Conservation (phyloP, 495 filamentous ascomycete species). For the Penicillium riverlandense region DNA sequence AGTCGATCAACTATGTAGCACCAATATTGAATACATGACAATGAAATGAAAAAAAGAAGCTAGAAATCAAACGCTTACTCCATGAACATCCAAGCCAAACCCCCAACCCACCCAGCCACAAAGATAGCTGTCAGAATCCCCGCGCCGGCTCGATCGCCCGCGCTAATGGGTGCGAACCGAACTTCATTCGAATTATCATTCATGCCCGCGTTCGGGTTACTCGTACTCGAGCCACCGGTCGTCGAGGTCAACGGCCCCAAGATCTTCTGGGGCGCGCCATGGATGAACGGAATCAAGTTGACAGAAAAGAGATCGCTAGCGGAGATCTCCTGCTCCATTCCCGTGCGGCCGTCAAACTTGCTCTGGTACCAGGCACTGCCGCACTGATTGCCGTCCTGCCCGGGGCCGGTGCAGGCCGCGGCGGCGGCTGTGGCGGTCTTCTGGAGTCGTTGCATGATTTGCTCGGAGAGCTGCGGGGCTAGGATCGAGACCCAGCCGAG, state of each 20-base stretch:
- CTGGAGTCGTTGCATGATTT: slow-evolving; percentile 55
- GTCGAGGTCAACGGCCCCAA: slow-evolving; percentile 17
- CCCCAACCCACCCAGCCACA: slow-evolving; percentile 25
- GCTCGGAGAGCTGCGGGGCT: slow-evolving; percentile 51
- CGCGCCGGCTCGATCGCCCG: slow-evolving; percentile 54
- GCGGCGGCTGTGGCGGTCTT: slow-evolving; percentile 61
- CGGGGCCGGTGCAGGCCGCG: slow-evolving; percentile 48
- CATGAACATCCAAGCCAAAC: slow-evolving; percentile 20
- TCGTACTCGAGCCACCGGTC: slow-evolving; percentile 25
- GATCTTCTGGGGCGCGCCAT: no score
- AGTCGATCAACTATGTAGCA: no score
- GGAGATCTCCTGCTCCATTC: slow-evolving; percentile 39
- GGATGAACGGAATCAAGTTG: slow-evolving; percentile 33
- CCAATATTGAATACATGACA: no score
- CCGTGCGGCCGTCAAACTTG: slow-evolving; percentile 52
- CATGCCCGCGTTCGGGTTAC: slow-evolving; percentile 30
- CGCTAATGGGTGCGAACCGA: slow-evolving; percentile 34
- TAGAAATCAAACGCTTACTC: no score
- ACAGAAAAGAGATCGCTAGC: slow-evolving; percentile 46
- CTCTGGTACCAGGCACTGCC: slow-evolving; percentile 59
- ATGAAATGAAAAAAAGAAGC: no score
- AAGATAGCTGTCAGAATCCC: slow-evolving; percentile 58
- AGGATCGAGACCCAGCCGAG: slow-evolving; percentile 52
- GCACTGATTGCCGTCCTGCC: slow-evolving; percentile 53
- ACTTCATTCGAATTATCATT: slow-evolving; percentile 6